Percentiles rank a stretch among this genome's conserved stretches.
Evolutionary conservation across 768 basidiomycete species (phyloP).

Genomic region (Suillus subluteus): DNA sequence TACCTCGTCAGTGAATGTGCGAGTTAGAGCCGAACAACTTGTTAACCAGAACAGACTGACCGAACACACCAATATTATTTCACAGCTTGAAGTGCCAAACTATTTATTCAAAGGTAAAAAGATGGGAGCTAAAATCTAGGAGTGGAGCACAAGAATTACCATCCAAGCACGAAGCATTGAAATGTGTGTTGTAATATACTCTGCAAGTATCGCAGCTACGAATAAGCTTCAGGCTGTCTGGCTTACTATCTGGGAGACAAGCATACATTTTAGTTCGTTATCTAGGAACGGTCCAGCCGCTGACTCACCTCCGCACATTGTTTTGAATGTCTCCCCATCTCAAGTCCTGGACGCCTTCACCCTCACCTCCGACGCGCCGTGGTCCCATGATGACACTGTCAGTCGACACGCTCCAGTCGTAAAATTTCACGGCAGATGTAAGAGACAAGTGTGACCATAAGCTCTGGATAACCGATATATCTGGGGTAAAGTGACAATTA

Average conservation of each 20-base stretch:
- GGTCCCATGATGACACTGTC: constrained; percentile 44
- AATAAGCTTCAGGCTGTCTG: background rate
- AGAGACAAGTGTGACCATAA: constrained; percentile 69
- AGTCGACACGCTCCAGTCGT: constrained; percentile 60
- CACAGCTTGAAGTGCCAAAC: background rate
- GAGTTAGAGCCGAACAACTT: background rate
- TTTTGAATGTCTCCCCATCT: constrained; percentile 24
- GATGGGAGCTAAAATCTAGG: background rate
- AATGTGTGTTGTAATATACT: background rate
- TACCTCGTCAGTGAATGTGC: background rate
- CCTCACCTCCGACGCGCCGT: constrained; percentile 35
- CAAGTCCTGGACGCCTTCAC: constrained; percentile 34
- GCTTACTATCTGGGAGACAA: background rate
- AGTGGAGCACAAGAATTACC: background rate
- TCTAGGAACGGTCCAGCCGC: too few relatives aligned
- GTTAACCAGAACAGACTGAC: background rate
- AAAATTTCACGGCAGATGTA: constrained; percentile 76
- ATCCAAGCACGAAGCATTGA: background rate
- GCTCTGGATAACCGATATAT: constrained; percentile 74
- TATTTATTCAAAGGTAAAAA: background rate
- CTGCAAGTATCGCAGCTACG: background rate
- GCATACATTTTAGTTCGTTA: too few relatives aligned
- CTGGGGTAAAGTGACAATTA: constrained; percentile 41
- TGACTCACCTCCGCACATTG: background rate
- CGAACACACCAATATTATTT: background rate